Base-by-base conservation (phyloP, 208 protist species). In the Leishmania tropica region DNA sequence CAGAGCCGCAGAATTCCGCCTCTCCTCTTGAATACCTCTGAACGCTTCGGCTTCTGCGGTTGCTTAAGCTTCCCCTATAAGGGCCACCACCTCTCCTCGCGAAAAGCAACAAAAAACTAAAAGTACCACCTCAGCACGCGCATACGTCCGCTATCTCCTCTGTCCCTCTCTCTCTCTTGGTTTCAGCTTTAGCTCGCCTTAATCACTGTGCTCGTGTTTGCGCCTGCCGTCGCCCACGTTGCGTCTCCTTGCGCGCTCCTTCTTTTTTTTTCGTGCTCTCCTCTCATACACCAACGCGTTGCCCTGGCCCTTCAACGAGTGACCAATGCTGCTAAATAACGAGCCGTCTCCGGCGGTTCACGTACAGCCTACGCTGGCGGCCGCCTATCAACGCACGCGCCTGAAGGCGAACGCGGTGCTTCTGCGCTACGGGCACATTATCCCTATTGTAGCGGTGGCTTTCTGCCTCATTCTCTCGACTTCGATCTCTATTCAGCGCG, bases 391-490 rank as follows among this genome's bases (percentile, higher is more conserved):
- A 47, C 65, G 81, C 21, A 79, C 79, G 10, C 79, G 75, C 28
- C 73, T 81, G 6, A 71, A 60, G 54, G 79, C 81, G 53, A 92
- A 92, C 62, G 64, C 73, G 3, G 60, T 80, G 60, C 72, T 90
- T 21, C 37, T 90, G 31, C 80, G 81, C 5, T 89, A 89, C 53
- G 87, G 87, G 7, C 87, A 90, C 48, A 78, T 89, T 68, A 81
- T 90, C 54, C 85, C 87, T 51, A 48, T 90, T 31, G 71, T 79
- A 0, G 78, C 79, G 24, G 81, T 90, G 31, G 62, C 83, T 17
- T 54, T 88, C 19, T 90, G 87, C 72, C 74, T 89, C n/a, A 42
- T 90, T 10, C 28, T 93, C 35, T 78, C 85, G 24, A 64, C 68
- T 40, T 65, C 70, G 19, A 85, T 90, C n/a, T 87, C 67, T 13